Conservation (phyloP, 2,329 filamentous ascomycete species). For the Microdochium paspali region DNA sequence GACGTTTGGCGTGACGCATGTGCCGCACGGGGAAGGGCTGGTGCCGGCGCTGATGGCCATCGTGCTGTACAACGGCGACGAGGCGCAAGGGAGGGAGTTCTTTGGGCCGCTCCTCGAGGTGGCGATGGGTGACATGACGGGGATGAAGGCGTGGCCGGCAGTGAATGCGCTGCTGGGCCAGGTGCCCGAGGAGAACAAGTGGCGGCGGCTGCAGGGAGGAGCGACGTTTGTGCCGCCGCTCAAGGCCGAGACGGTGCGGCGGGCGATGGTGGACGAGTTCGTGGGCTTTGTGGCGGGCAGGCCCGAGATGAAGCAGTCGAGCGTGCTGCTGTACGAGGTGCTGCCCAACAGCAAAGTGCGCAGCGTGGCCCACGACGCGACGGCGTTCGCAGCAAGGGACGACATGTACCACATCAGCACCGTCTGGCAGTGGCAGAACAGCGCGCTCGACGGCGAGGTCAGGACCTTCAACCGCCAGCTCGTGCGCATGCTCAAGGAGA, state of each 20-base stretch:
- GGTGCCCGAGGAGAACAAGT: constrained; percentile 23
- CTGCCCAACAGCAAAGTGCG: constrained; percentile 28
- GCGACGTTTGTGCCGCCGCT: constrained; percentile 33
- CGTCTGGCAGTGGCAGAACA: constrained; percentile 28
- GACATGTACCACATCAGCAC: constrained; percentile 32
- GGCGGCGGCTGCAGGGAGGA: constrained; percentile 28
- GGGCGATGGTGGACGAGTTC: constrained; percentile 19
- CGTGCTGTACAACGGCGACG: constrained; percentile 25
- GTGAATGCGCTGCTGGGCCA: constrained; percentile 27
- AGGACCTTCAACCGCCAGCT: constrained; percentile 27
- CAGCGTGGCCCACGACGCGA: constrained; percentile 21
- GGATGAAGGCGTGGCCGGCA: constrained; percentile 28
- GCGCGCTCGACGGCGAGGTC: constrained; percentile 23
- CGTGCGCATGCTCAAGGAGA: constrained; percentile 12
- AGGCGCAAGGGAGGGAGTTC: constrained; percentile 21
- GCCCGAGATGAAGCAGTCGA: constrained; percentile 16
- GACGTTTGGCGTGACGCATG: constrained; percentile 5
- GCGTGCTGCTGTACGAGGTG: constrained; percentile 28
- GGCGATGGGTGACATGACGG: constrained; percentile 23
- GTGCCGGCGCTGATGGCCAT: constrained; percentile 14
- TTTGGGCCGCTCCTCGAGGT: constrained; percentile 27
- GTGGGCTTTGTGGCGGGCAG: constrained; percentile 12
- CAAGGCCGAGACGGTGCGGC: constrained; percentile 16
- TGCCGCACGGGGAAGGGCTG: constrained; percentile 17
- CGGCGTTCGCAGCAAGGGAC: constrained; percentile 34